These are phyloP conservation scores for Penicillium lagena DNA, from an alignment of 495 filamentous ascomycete species.

Conservation along the genomic window DNA sequence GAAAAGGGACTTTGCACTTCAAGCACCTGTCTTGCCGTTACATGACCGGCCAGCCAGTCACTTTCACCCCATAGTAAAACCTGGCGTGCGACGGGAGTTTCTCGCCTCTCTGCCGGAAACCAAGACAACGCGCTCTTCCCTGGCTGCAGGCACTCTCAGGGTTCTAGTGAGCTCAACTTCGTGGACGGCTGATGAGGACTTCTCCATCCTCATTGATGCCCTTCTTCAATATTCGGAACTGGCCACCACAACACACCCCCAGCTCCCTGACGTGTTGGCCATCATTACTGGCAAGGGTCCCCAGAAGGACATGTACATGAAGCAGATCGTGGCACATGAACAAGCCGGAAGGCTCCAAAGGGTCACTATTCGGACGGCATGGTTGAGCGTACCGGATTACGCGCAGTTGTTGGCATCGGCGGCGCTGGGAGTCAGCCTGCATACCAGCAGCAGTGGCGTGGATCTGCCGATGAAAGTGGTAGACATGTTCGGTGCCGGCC, in stretches of 20 bases:
- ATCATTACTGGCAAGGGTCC: conserved; percentile 95
- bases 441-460: conserved; percentile 88
- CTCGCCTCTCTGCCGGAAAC: conserved; percentile 56
- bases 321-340: conserved; percentile 53
- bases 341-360: conserved; percentile 52
- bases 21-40: conserved; percentile 59
- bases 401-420: conserved; percentile 79
- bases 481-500: conserved; percentile 92
- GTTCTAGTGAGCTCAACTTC: conserved; percentile 87
- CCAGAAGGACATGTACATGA: conserved; percentile 66
- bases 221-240: conserved; percentile 62
- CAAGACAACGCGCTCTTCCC: conserved; percentile 41
- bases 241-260: conserved; percentile 20
- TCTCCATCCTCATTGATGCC: conserved; percentile 80
- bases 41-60: conserved; percentile 84
- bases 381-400: conserved; percentile 78
- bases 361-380: conserved; percentile 71
- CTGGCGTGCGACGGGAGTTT: conserved; percentile 45
- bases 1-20: conserved; percentile 53
- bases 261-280: conserved; percentile 62
- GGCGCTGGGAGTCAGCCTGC: conserved; percentile 84
- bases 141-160: conserved; percentile 49
- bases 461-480: conserved; percentile 99
- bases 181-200: conserved; percentile 97
- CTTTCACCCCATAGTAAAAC: conserved; percentile 60